Evolutionary conservation across 75 land plant genomes (phyloP).

Genomic region (Cryptomeria japonica): DNA sequence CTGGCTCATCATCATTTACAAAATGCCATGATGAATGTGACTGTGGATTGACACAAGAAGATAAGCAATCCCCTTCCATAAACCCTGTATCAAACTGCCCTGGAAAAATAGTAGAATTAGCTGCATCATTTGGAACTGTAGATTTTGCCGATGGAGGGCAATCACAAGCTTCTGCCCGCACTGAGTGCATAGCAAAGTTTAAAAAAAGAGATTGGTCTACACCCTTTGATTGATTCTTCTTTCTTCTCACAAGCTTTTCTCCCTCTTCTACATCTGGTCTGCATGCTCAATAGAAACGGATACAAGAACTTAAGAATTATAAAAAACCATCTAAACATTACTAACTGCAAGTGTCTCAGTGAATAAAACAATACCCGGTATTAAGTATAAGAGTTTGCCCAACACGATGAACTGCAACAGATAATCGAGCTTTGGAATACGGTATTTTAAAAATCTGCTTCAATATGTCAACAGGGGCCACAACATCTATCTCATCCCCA

Average conservation of each 20-base stretch:
- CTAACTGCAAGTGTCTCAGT: constrained; percentile 2
- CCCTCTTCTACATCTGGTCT: constrained; percentile 96
- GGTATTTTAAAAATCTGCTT: constrained; percentile 99
- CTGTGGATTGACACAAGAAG: constrained; percentile 20
- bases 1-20: constrained; percentile 3
- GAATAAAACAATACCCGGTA: constrained; percentile 61
- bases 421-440: constrained; percentile 89
- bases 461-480: constrained; percentile 95
- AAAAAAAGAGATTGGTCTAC: constrained; percentile 73
- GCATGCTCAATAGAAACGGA: constrained; percentile 1
- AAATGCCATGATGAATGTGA: constrained; percentile 18
- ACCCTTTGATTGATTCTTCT: constrained; percentile 66
- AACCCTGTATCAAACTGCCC: constrained; percentile 19
- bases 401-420: constrained; percentile 94
- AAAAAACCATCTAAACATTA: neutral
- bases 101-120: constrained; percentile 37
- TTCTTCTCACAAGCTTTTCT: constrained; percentile 81
- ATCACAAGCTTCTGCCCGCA: constrained; percentile 91
- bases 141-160: constrained; percentile 59
- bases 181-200: constrained; percentile 98
- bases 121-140: constrained; percentile 24
- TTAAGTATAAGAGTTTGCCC: constrained; percentile 92
- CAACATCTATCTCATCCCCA: constrained; percentile 96
- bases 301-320: constrained; percentile 1
- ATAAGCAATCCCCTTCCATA: constrained; percentile 14